Conservation (phyloP, 2,329 filamentous ascomycete genomes). For the Camillea tinctor region DNA sequence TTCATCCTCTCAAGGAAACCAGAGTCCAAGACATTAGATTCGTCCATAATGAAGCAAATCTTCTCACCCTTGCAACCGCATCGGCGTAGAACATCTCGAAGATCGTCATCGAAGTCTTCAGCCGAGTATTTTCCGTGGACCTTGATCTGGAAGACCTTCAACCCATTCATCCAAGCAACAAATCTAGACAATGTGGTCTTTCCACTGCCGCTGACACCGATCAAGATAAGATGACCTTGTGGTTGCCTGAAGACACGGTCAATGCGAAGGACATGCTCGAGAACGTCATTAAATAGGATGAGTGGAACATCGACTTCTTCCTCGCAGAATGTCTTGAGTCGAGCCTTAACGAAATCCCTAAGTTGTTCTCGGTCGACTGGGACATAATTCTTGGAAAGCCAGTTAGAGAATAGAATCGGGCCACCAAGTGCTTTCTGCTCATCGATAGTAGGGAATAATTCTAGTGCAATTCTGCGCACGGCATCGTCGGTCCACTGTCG, state of each 20-base stretch:
- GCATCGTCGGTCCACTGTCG: constrained; percentile 91
- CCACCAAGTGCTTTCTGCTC: constrained; percentile 84
- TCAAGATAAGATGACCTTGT: constrained; percentile 95
- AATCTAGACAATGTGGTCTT: constrained; percentile 98
- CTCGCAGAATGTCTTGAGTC: constrained; percentile 97
- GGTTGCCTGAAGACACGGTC: constrained; percentile 98
- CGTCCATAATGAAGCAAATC: constrained; percentile 99
- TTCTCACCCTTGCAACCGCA: constrained; percentile 98
- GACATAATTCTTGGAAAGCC: constrained; percentile 97
- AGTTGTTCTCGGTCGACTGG: constrained; percentile 94
- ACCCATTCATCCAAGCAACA: constrained; percentile 99
- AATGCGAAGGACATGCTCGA: constrained; percentile 97
- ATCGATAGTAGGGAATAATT: constrained; percentile 94
- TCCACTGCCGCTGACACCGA: constrained; percentile 96
- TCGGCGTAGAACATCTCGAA: constrained; percentile 87
- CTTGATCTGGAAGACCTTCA: constrained; percentile 99
- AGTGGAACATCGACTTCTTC: constrained; percentile 98
- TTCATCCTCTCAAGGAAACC: constrained; percentile 99
- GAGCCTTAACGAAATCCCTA: constrained; percentile 94
- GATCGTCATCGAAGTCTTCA: constrained; percentile 97
- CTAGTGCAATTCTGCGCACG: constrained; percentile 80
- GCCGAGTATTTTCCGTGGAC: constrained; percentile 98
- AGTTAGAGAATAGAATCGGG: constrained; percentile 98
- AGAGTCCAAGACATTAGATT: constrained; percentile 96
- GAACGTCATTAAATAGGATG: constrained; percentile 98